These are phyloP conservation scores for Mycena crocata DNA, from an alignment of 768 basidiomycete genomes.

Conservation along the genomic window DNA sequence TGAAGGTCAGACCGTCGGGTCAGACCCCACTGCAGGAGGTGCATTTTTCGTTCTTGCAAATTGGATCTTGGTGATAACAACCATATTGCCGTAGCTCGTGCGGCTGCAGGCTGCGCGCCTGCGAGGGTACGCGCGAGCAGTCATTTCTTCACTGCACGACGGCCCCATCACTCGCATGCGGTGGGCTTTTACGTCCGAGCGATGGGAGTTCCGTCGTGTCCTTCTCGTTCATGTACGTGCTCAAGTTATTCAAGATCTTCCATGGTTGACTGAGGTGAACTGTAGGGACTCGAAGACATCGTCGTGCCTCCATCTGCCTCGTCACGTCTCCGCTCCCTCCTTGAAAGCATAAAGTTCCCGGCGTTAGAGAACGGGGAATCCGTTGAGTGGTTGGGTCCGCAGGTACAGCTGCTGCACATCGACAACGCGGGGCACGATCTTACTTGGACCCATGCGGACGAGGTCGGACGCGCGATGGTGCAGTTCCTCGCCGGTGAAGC, in stretches of 20 bases:
- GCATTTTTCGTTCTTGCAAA: constrained; percentile 46
- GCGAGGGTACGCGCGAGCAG: constrained; percentile 58
- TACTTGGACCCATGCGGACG: constrained; percentile 54
- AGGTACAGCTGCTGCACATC: constrained; percentile 44
- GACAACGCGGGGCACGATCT: constrained; percentile 64
- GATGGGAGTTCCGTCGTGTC: constrained; percentile 7
- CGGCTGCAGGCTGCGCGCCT: constrained; percentile 61
- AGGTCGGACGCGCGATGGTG: constrained; percentile 48
- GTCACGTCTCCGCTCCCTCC: neutral
- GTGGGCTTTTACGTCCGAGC: constrained; percentile 13
- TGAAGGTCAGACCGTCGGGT: no score
- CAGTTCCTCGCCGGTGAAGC: constrained; percentile 42
- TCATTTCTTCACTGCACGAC: constrained; percentile 61
- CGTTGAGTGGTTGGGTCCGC: no score
- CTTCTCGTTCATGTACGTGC: constrained; percentile 23
- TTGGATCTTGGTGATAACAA: constrained; percentile 50
- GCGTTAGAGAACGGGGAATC: no score
- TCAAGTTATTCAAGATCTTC: neutral
- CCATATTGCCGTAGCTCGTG: constrained; percentile 49
- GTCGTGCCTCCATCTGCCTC: neutral
- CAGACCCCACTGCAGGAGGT: constrained; percentile 8
- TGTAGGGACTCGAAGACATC: constrained; percentile 9
- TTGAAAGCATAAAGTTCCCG: no score
- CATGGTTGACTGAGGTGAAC: neutral
- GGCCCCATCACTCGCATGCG: constrained; percentile 46